Base-by-base conservation (phyloP, 225 moss, liverwort and hornwort species). In the Marchantia polymorpha region DNA sequence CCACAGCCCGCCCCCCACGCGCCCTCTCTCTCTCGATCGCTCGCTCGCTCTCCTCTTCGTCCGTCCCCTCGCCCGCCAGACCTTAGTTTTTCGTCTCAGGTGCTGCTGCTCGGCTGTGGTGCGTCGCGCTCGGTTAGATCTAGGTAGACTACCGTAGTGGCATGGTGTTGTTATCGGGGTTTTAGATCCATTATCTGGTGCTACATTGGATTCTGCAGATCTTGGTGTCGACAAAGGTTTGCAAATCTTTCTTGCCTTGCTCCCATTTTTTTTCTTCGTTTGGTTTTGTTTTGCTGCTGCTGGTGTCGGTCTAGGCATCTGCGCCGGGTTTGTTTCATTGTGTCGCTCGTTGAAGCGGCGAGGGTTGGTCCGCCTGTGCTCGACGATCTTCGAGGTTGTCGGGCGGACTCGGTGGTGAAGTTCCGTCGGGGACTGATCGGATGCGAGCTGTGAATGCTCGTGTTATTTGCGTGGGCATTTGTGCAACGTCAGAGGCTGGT, bases 121-220 rank as follows among this genome's bases (percentile, higher is more conserved):
- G 52, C 29, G 56, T 22, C 51, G 64, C 61, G n/a, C 77, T 63
- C 64, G 26, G 77, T 77, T 77, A 77, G 64, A 77, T 77, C 77
- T 77, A 77, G 77, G 77, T 77, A 77, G 48, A 50, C 50, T 1
- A n/a, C 71, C 49, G 27, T 23, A 23, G 64, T 51, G 64, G 48
- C 50, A 27, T 19, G 56, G 11, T 26, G 7, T 49, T 10, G 26
- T 64, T 63, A 23, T 12, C 10, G 64, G 77, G 77, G 76, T 76
- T 77, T 77, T 64, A 77, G 77, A 77, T 77, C 60, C 76, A 23
- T 58, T 29, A 73, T 55, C 73, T 75, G 39, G 19, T 76, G 50
- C 77, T 77, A 64, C 77, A 50, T 77, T 77, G n/a, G 50, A 63
- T 64, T 30, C 76, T 61, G 46, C 64, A 76, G 39, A 61, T 63